Evolutionary conservation across 176 grass and related monocot species (phyloP), one percentile per base, ranked within the genome.

Genomic region (Dendrocalamus sinicus): DNA sequence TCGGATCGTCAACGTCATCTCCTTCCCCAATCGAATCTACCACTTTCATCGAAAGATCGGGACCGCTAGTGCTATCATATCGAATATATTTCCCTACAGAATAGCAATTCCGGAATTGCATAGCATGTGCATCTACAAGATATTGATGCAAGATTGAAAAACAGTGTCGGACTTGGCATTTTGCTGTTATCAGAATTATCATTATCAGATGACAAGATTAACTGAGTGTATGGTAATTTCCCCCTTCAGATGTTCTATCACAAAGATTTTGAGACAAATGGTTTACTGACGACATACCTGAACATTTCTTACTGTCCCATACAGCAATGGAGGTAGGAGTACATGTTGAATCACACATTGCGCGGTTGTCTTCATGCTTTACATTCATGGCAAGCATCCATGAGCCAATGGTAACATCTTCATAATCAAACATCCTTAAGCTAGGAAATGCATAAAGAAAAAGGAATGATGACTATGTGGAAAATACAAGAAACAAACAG

Each of bases 331-430:
- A 92, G 79, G 82, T 90, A 52, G 90, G 50, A 63, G 82, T 88
- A 58, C 97, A 99, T 37, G 77, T 61, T 50, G 90, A 47, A 17
- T 93, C 92, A 70, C 94, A 99, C 85, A 99, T 86, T 67, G 97
- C 86, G 74, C 62, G 92, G 40, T 77, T 86, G 67, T 99, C 88
- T 77, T 99, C 97, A 88, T 99, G 92, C 85, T 96, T 96, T 52
- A 93, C 94, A 92, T 99, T 99, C 92, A 99, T 93, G 52, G 92
- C 79, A 59, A 99, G 92, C 94, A 99, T 96, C 94, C 97, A 99
- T 12, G 97, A 87, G 19, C 94, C 94, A 26, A 99, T 32, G 17
- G 94, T 94, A 77, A 99, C 94, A 88, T 99, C 97, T 75, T 99
- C 96, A 73, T 98, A 91, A 64, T 88, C 91, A 76, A 95, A 98